These are phyloP conservation scores for Solanum virginianum DNA, from an alignment of 257 asterid genomes.

Conservation along the genomic window DNA sequence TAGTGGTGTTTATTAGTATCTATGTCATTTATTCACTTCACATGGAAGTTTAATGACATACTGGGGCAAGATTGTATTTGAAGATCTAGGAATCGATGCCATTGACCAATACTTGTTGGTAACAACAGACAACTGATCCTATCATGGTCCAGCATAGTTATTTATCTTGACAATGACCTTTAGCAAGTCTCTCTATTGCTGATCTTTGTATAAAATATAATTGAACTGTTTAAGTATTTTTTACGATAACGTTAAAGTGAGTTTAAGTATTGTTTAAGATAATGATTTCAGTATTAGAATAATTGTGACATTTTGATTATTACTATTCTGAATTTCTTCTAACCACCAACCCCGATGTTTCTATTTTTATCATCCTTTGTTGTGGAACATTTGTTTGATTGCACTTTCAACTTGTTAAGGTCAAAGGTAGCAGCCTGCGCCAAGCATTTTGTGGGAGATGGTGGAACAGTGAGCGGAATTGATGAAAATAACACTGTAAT, in stretches of 20 bases:
- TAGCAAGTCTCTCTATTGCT: background rate
- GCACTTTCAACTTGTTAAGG: background rate
- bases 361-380: background rate
- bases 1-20: background rate
- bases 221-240: background rate
- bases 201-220: background rate
- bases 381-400: background rate
- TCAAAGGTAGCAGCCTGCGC: slow-evolving; percentile 23
- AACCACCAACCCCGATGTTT: background rate
- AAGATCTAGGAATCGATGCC: background rate
- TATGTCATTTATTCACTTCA: background rate
- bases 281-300: background rate
- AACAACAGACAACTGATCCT: background rate
- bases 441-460: slow-evolving; percentile 31
- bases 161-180: background rate
- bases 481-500: slow-evolving; percentile 18
- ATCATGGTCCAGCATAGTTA: background rate
- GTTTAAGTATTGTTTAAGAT: background rate
- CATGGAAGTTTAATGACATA: background rate
- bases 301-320: background rate
- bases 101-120: background rate
- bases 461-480: slow-evolving; percentile 22
- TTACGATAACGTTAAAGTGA: background rate
- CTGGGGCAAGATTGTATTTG: background rate
- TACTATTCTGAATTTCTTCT: background rate